phyloP scores from a whole-genome alignment of 108 stramenopile genomes.

The Heterococcus sp. region DNA sequence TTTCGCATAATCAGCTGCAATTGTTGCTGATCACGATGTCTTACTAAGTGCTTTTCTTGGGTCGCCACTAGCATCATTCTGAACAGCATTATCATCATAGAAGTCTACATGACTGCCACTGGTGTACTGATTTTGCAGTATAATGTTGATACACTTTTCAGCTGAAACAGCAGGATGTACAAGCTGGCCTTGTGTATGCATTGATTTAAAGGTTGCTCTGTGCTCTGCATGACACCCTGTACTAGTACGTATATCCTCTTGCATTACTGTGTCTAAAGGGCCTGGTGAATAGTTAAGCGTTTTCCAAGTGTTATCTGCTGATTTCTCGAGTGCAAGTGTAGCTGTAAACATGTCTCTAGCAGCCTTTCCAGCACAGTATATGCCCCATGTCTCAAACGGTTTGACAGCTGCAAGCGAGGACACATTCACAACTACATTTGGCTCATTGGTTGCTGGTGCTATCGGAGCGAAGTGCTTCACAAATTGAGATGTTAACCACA shows the following conservation, averaged over 20 bases:
- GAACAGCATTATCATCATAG: too few relatives aligned
- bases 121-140: not conserved
- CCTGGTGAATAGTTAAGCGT: constrained; percentile 59
- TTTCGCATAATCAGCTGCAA: too few relatives aligned
- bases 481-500: constrained; percentile 48
- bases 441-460: not conserved
- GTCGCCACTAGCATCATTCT: too few relatives aligned
- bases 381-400: constrained; percentile 46
- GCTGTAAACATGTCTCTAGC: constrained; percentile 58
- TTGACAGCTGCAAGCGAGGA: constrained; percentile 54
- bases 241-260: constrained; percentile 14
- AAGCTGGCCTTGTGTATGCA: constrained; percentile 22
- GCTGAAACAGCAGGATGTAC: constrained; percentile 43
- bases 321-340: constrained; percentile 44
- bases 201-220: not conserved
- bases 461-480: constrained; percentile 16
- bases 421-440: constrained; percentile 46
- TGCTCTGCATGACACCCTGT: not conserved
- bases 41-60: too few relatives aligned
- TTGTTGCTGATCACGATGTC: too few relatives aligned
- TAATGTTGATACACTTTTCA: constrained; percentile 37
- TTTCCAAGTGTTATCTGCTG: not conserved
- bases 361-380: constrained; percentile 54
- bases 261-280: constrained; percentile 55
- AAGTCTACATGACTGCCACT: constrained; percentile 52